Percentiles rank a stretch among this genome's conserved stretches.
These are phyloP conservation scores for Conringia planisiliqua DNA, from an alignment of 345 rosid species.

Conservation along the genomic window DNA sequence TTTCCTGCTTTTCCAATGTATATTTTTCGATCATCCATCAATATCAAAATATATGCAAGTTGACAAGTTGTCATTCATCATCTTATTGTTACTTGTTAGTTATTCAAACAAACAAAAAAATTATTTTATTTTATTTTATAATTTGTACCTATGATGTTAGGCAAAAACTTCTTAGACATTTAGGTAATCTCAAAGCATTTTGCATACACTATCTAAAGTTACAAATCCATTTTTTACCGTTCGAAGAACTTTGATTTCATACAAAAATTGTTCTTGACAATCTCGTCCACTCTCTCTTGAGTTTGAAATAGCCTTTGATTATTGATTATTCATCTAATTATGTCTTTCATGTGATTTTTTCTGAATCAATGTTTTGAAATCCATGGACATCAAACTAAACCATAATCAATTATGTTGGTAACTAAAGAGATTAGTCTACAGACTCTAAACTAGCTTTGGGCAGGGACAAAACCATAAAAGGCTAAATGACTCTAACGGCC, in stretches of 20 bases:
- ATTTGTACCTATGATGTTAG: neutral
- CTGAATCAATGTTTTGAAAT: neutral
- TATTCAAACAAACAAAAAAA: neutral
- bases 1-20: neutral
- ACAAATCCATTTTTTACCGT: neutral
- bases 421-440: neutral
- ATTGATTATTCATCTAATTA: neutral
- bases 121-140: neutral
- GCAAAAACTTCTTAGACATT: neutral
- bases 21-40: neutral
- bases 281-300: neutral
- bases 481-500: neutral
- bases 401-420: neutral
- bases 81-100: neutral
- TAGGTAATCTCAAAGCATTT: neutral
- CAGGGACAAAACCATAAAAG: too few relatives aligned
- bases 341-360: neutral
- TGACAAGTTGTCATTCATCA: neutral
- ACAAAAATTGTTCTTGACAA: neutral
- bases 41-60: neutral
- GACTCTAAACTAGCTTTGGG: neutral
- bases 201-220: neutral
- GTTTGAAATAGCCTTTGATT: neutral
- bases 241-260: neutral
- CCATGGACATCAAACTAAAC: neutral